Percentiles rank a stretch among this genome's conserved stretches.
phyloP scores from a whole-genome alignment of 106 monocot species.

The Iris macrosiphon region DNA sequence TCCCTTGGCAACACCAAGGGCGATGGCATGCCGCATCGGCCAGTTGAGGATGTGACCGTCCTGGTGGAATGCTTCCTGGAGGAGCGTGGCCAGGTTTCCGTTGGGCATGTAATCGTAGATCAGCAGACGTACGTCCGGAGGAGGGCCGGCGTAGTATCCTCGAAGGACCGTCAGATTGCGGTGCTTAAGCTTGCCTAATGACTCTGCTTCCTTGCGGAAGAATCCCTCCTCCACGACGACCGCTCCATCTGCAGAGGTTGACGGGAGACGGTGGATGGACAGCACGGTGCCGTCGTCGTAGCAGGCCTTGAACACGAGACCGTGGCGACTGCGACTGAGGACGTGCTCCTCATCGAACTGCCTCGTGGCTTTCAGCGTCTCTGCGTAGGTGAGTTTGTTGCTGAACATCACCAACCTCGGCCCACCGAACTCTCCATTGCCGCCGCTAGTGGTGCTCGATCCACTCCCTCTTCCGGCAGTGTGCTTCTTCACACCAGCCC shows the following conservation, averaged over 20 bases:
- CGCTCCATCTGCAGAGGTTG: constrained; percentile 62
- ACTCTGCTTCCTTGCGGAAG: constrained; percentile 88
- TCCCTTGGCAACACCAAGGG: constrained; percentile 83
- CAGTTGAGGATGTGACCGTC: constrained; percentile 95
- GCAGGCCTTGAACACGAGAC: constrained; percentile 90
- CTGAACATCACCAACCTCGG: constrained; percentile 87
- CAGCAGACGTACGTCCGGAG: constrained; percentile 81
- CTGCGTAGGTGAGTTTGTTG: constrained; percentile 71
- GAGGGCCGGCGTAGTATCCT: constrained; percentile 95
- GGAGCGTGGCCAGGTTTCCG: constrained; percentile 90
- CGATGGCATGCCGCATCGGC: constrained; percentile 98
- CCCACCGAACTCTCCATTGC: constrained; percentile 31
- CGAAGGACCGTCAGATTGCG: constrained; percentile 89
- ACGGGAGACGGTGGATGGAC: constrained; percentile 79
- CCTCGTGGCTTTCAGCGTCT: constrained; percentile 79
- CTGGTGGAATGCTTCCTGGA: constrained; percentile 93
- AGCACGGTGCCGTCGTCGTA: constrained; percentile 83
- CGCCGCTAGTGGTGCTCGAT: constrained; percentile 37
- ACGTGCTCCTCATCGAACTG: constrained; percentile 96
- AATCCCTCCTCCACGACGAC: constrained; percentile 72
- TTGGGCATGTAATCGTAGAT: constrained; percentile 99
- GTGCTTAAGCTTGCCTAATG: constrained; percentile 84
- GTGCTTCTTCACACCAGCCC: constrained; percentile 50
- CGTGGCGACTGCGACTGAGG: constrained; percentile 79
- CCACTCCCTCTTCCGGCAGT: constrained; percentile 70